A percentile compares a stretch with the other conserved stretches of the same genome.
Conservation (phyloP, 139 green algal species). For the Parachlorella kessleri region DNA sequence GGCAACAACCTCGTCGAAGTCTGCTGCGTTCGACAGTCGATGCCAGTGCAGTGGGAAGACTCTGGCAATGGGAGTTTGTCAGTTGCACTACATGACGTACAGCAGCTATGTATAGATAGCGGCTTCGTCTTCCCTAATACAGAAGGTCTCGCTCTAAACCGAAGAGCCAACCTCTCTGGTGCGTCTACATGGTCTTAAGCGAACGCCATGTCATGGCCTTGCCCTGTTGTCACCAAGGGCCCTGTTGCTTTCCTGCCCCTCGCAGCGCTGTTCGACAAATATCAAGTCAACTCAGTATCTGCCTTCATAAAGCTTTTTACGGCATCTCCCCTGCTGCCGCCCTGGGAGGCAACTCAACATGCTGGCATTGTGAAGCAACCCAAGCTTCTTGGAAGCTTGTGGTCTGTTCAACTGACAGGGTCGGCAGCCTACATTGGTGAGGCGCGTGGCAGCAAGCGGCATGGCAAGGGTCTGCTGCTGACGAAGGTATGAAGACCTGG, state of each 20-base stretch:
- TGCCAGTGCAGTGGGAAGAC: constrained; percentile 6
- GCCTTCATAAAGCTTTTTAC: constrained; percentile 6
- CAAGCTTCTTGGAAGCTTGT: too few relatives aligned
- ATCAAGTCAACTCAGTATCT: constrained; percentile 9
- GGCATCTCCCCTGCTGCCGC: neutral
- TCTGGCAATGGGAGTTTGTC: neutral
- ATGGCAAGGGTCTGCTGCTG: constrained; percentile 2
- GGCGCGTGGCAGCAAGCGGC: too few relatives aligned
- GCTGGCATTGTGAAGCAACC: too few relatives aligned
- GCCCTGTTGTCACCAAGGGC: too few relatives aligned
- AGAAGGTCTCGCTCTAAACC: too few relatives aligned
- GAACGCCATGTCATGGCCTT: too few relatives aligned
- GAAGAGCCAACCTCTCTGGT: constrained; percentile 16
- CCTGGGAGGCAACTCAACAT: neutral
- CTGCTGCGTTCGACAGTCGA: too few relatives aligned
- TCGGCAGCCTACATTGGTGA: too few relatives aligned
- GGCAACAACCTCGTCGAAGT: too few relatives aligned
- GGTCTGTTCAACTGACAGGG: too few relatives aligned
- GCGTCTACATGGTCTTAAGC: too few relatives aligned
- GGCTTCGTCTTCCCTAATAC: constrained; percentile 20
- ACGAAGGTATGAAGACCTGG: neutral
- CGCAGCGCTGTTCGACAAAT: constrained; percentile 12
- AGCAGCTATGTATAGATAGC: constrained; percentile 1
- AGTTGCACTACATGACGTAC: constrained; percentile 1
- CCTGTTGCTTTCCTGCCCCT: too few relatives aligned